phyloP scores from a whole-genome alignment of 2,329 filamentous ascomycete species.

The Sporothrix variecibatus region DNA sequence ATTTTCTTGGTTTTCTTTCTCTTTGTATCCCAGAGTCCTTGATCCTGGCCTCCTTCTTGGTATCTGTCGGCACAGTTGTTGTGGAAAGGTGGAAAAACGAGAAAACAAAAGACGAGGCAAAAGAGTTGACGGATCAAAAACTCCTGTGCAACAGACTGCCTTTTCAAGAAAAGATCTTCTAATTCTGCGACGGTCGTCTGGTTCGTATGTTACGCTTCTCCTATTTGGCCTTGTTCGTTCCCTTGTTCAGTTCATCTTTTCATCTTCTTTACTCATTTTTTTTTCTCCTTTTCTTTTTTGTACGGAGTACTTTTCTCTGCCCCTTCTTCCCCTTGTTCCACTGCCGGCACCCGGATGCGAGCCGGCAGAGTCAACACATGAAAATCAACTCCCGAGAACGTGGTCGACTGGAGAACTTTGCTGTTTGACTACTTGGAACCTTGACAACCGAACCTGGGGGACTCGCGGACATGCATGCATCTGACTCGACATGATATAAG shows the following conservation, averaged over 20 bases:
- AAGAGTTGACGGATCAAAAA: not conserved
- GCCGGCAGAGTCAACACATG: not conserved
- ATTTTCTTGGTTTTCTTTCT: not conserved
- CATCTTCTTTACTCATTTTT: not conserved
- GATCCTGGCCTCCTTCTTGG: not conserved
- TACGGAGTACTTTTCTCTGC: not conserved
- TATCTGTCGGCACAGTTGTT: not conserved
- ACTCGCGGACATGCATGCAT: not conserved
- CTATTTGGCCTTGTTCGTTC: not conserved
- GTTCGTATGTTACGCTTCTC: not conserved
- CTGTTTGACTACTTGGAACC: not conserved
- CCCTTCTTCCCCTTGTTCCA: not conserved
- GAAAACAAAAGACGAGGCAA: not conserved
- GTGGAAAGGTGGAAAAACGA: not conserved
- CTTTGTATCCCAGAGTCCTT: not conserved
- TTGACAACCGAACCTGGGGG: not conserved
- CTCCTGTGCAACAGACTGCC: not conserved
- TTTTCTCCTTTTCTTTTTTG: not conserved
- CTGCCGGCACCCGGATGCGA: not conserved
- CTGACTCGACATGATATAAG: not conserved
- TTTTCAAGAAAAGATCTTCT: constrained; percentile 8
- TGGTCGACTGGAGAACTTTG: not conserved
- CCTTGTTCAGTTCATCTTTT: not conserved
- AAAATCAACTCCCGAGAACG: not conserved
- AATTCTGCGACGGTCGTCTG: not conserved